phyloP scores from a whole-genome alignment of 352 stramenopile genomes.

The Globisporangium cederbergense region DNA sequence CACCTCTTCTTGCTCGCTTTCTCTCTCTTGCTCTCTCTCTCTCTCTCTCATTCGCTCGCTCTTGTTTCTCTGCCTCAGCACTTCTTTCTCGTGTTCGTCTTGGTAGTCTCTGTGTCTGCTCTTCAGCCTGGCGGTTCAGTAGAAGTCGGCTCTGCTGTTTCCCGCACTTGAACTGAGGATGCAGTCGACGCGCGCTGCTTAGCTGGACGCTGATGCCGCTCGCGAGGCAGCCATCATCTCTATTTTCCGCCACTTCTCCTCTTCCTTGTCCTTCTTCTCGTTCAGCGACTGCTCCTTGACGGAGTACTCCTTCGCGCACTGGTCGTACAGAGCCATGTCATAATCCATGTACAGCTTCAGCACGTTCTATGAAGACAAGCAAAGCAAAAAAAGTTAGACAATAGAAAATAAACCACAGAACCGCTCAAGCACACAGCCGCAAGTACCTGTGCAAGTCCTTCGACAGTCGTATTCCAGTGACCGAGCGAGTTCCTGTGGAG shows the following conservation, averaged over 20 bases:
- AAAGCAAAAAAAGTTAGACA: constrained; percentile 7
- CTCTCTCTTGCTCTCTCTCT: constrained; percentile 4
- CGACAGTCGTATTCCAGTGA: constrained; percentile 97
- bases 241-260: constrained; percentile 93
- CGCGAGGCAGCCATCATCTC: constrained; percentile 86
- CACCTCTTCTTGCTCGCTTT: constrained; percentile 9
- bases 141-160: constrained; percentile 2
- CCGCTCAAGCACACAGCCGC: background rate
- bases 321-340: constrained; percentile 93
- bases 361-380: constrained; percentile 51
- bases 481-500: constrained; percentile 87
- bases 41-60: constrained; percentile 15
- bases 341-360: constrained; percentile 93
- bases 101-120: constrained; percentile 7
- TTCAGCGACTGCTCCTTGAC: constrained; percentile 64
- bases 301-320: constrained; percentile 85
- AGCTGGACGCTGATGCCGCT: constrained; percentile 34
- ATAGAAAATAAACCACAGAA: background rate
- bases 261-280: constrained; percentile 76
- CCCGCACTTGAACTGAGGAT: constrained; percentile 15
- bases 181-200: background rate
- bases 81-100: constrained; percentile 2
- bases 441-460: constrained; percentile 87
- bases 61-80: constrained; percentile 18
- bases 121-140: constrained; percentile 7